Conservation (phyloP, 805 yeast genomes). For the Millerozyma acaciae region DNA sequence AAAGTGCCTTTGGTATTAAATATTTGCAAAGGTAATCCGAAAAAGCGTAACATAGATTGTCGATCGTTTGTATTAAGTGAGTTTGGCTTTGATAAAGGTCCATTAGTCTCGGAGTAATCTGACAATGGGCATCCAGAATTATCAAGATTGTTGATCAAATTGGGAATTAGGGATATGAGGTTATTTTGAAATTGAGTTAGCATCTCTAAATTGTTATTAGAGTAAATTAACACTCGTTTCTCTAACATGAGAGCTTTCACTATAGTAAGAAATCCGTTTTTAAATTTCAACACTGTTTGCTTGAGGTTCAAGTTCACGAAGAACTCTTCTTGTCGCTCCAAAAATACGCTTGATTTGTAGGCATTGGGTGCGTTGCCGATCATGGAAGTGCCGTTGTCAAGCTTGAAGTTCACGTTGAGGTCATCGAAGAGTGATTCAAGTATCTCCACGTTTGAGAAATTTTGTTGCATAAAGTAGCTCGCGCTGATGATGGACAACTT, state of each 20-base stretch:
- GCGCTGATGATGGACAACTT: constrained; percentile 86
- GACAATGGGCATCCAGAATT: constrained; percentile 79
- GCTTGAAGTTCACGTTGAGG: constrained; percentile 37
- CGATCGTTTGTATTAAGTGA: constrained; percentile 77
- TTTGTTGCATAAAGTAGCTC: constrained; percentile 77
- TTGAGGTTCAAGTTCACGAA: constrained; percentile 69
- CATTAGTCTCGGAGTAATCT: constrained; percentile 47
- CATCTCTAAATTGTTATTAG: constrained; percentile 68
- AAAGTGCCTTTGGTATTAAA: constrained; percentile 80
- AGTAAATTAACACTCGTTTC: constrained; percentile 67
- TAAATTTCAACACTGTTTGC: constrained; percentile 56
- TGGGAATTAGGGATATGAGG: constrained; percentile 78
- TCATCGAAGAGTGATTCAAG: constrained; percentile 70
- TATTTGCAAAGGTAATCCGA: constrained; percentile 84
- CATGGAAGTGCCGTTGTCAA: constrained; percentile 7
- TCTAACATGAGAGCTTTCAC: constrained; percentile 79
- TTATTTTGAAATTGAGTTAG: constrained; percentile 83
- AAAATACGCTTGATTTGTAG: constrained; percentile 1
- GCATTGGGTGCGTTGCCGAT: background rate
- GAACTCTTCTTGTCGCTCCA: constrained; percentile 31
- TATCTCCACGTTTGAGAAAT: constrained; percentile 66
- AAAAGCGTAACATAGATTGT: constrained; percentile 66
- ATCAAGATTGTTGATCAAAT: constrained; percentile 64
- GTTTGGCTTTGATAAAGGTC: constrained; percentile 52
- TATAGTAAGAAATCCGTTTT: constrained; percentile 56